phyloP scores from a whole-genome alignment of 202 grass and related monocot species.

The Digitaria exilis region DNA sequence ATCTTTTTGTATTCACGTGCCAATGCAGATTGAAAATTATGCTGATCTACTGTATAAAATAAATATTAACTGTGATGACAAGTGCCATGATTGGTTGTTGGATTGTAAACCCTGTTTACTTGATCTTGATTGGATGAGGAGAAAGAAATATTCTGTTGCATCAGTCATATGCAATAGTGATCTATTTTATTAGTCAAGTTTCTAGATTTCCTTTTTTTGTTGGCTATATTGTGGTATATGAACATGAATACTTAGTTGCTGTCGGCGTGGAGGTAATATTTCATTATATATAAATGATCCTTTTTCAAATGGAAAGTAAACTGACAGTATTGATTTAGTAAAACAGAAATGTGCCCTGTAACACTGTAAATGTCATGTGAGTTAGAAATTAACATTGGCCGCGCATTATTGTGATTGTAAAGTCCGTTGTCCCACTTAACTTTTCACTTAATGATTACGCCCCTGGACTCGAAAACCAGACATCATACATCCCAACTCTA shows the following conservation, averaged over 20 bases:
- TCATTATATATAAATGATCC: background rate
- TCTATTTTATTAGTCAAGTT: conserved; percentile 23
- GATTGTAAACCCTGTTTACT: conserved; percentile 6
- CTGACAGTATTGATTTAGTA: background rate
- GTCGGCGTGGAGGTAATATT: background rate
- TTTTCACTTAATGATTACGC: too few species aligned
- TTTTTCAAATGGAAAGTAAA: background rate
- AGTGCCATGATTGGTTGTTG: conserved; percentile 27
- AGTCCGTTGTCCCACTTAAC: too few species aligned
- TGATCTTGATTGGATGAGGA: background rate
- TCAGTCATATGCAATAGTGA: background rate
- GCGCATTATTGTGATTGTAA: background rate
- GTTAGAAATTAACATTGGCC: background rate
- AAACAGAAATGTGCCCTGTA: background rate
- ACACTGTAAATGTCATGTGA: background rate
- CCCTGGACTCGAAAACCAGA: too few species aligned
- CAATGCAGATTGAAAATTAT: background rate
- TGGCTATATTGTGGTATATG: background rate
- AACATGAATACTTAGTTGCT: background rate
- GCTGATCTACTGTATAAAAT: conserved; percentile 26
- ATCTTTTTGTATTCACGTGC: conserved; percentile 19
- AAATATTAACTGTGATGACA: conserved; percentile 4
- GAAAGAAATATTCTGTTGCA: conserved; percentile 26
- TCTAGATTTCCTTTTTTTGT: background rate
- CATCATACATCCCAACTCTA: too few species aligned